Evolutionary conservation across 768 basidiomycete species (phyloP).

Genomic region (Boletus insuetus): DNA sequence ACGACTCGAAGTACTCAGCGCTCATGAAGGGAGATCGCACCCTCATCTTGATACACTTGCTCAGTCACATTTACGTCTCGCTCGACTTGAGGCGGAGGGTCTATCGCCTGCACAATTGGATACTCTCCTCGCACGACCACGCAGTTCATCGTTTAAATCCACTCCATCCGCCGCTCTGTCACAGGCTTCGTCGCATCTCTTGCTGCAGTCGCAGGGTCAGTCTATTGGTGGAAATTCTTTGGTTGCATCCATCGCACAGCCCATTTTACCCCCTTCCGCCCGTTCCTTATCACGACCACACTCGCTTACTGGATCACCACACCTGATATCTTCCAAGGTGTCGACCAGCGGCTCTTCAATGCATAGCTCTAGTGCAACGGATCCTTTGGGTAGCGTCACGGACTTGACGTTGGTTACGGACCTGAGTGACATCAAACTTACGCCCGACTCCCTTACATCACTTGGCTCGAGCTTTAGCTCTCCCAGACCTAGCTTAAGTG

Average conservation of each 20-base stretch:
- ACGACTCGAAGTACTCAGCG: slow-evolving; percentile 23
- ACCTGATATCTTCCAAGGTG: slow-evolving; percentile 19
- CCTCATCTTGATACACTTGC: slow-evolving; percentile 22
- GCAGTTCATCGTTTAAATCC: slow-evolving; percentile 25
- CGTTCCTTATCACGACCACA: slow-evolving; percentile 26
- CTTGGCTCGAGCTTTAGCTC: slow-evolving; percentile 27
- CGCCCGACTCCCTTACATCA: slow-evolving; percentile 28
- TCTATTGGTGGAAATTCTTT: slow-evolving; percentile 15
- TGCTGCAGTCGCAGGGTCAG: slow-evolving; percentile 21
- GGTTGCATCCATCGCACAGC: slow-evolving; percentile 16
- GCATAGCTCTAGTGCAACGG: slow-evolving; percentile 13
- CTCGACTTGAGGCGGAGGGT: slow-evolving; percentile 27
- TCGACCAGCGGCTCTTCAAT: slow-evolving; percentile 23
- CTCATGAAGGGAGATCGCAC: slow-evolving; percentile 21
- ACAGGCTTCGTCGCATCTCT: slow-evolving; percentile 22
- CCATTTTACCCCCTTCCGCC: slow-evolving; percentile 20
- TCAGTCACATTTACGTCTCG: slow-evolving; percentile 25
- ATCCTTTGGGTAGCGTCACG: slow-evolving; percentile 8
- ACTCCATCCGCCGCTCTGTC: slow-evolving; percentile 13
- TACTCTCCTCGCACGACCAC: slow-evolving; percentile 23
- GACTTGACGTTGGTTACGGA: slow-evolving; percentile 27
- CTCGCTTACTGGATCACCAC: slow-evolving; percentile 31
- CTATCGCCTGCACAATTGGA: slow-evolving; percentile 28
- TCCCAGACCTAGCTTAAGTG: slow-evolving; percentile 25
- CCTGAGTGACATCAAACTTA: slow-evolving; percentile 21